Evolutionary conservation across 2,329 filamentous ascomycete species (phyloP).

Genomic region (Fusarium keratoplasticum): DNA sequence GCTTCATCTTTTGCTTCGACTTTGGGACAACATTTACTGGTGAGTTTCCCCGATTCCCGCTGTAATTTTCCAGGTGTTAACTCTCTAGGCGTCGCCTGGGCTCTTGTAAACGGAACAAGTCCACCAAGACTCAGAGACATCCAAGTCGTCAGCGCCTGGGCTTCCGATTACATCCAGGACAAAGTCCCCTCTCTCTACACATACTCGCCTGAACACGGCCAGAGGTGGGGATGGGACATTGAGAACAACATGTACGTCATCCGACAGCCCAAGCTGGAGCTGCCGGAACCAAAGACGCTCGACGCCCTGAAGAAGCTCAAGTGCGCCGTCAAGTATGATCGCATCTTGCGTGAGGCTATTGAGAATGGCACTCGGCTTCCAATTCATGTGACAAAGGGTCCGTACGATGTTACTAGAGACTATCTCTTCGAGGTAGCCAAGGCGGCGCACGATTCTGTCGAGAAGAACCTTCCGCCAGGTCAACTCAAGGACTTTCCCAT

Average conservation of each 20-base stretch:
- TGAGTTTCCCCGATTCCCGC: background rate
- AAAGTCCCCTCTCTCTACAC: slow-evolving; percentile 27
- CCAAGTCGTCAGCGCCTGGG: slow-evolving; percentile 16
- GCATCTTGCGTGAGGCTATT: background rate
- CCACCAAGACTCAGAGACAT: slow-evolving; percentile 14
- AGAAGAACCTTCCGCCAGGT: background rate
- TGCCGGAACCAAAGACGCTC: slow-evolving; percentile 2
- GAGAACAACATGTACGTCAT: slow-evolving; percentile 25
- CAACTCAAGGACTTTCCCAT: slow-evolving; percentile 13
- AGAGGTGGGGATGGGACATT: slow-evolving; percentile 21
- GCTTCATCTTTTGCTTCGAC: slow-evolving; percentile 28
- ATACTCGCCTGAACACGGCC: slow-evolving; percentile 10
- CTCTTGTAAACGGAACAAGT: slow-evolving; percentile 2
- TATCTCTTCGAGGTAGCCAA: slow-evolving; percentile 15
- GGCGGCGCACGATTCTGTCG: slow-evolving; percentile 8
- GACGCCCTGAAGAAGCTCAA: slow-evolving; percentile 16
- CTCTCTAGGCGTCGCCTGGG: slow-evolving; percentile 20
- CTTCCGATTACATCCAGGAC: background rate
- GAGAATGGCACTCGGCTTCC: background rate
- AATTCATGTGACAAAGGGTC: slow-evolving; percentile 17
- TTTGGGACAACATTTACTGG: slow-evolving; percentile 22
- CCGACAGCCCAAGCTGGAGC: slow-evolving; percentile 23
- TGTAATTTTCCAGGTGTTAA: background rate
- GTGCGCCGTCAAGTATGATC: slow-evolving; percentile 14
- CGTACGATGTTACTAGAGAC: slow-evolving; percentile 19